These are phyloP conservation scores for Candida buenavistaensis DNA, from an alignment of 1,139 yeast species.

Conservation along the genomic window DNA sequence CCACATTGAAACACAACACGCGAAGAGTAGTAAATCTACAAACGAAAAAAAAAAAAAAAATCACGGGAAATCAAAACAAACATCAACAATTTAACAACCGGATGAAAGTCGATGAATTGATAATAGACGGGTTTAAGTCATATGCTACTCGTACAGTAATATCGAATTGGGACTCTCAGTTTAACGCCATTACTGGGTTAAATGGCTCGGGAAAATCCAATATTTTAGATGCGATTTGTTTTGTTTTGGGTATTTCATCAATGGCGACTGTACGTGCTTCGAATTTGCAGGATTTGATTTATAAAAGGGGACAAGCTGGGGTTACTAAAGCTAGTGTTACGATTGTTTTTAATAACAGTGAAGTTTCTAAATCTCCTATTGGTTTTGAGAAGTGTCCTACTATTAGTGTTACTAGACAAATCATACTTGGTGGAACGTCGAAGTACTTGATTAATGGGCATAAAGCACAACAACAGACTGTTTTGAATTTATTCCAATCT, in stretches of 20 bases:
- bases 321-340: constrained; percentile 97
- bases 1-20: too few species aligned
- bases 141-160: constrained; percentile 97
- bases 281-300: constrained; percentile 88
- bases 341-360: constrained; percentile 87
- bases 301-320: constrained; percentile 97
- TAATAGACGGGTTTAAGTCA: constrained; percentile 96
- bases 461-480: constrained; percentile 93
- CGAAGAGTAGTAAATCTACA: too few species aligned
- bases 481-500: constrained; percentile 84
- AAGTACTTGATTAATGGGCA: constrained; percentile 95
- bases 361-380: constrained; percentile 74
- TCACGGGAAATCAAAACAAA: too few species aligned
- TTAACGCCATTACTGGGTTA: constrained; percentile 95
- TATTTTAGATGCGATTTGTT: constrained; percentile 93
- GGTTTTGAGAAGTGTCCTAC: constrained; percentile 81
- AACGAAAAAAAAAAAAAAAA: too few species aligned
- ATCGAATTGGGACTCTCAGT: constrained; percentile 92
- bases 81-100: too few species aligned
- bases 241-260: constrained; percentile 94
- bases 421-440: constrained; percentile 87
- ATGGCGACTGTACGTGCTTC: constrained; percentile 95
- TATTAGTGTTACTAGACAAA: constrained; percentile 90
- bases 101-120: constrained; percentile 94
- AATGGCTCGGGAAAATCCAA: constrained; percentile 98